Percentiles rank a stretch among this genome's conserved stretches.
These are phyloP conservation scores for Candida cerambycidarum DNA, from an alignment of 805 yeast species.

Conservation along the genomic window DNA sequence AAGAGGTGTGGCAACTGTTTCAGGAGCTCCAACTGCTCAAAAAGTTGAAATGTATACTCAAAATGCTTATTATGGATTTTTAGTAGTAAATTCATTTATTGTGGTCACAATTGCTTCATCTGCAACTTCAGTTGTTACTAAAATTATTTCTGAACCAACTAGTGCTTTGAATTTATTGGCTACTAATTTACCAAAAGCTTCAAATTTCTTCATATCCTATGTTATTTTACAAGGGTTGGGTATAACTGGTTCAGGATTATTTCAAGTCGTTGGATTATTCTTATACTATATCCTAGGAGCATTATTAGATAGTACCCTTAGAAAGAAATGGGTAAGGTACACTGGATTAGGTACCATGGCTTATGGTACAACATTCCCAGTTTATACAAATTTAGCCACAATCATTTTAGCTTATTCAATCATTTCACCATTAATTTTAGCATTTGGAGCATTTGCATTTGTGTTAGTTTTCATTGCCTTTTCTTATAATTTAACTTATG, in stretches of 20 bases:
- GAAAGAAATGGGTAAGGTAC: constrained; percentile 67
- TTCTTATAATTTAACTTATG: constrained; percentile 74
- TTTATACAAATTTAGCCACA: constrained; percentile 68
- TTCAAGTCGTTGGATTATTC: constrained; percentile 60
- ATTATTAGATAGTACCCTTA: constrained; percentile 59
- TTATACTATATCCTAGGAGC: constrained; percentile 58
- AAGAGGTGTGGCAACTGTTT: constrained; percentile 60
- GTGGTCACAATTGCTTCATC: constrained; percentile 72
- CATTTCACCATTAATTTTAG: constrained; percentile 78
- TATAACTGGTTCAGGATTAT: constrained; percentile 61
- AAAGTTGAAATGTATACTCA: constrained; percentile 64
- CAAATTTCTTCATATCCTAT: constrained; percentile 71
- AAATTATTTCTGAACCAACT: constrained; percentile 58
- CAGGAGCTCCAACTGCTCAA: constrained; percentile 60
- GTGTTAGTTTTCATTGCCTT: constrained; percentile 72
- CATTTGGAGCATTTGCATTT: constrained; percentile 73
- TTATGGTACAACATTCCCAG: constrained; percentile 82
- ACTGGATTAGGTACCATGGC: constrained; percentile 48
- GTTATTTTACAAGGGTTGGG: constrained; percentile 68
- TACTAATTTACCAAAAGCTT: constrained; percentile 67
- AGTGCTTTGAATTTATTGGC: constrained; percentile 60
- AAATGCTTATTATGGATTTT: constrained; percentile 66
- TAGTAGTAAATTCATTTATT: constrained; percentile 68
- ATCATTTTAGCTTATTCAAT: constrained; percentile 67
- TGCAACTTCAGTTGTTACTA: constrained; percentile 65